A percentile compares a stretch with the other conserved stretches of the same genome.
Evolutionary conservation across 2,329 filamentous ascomycete species (phyloP).

Genomic region (Fusarium protoensiforme): DNA sequence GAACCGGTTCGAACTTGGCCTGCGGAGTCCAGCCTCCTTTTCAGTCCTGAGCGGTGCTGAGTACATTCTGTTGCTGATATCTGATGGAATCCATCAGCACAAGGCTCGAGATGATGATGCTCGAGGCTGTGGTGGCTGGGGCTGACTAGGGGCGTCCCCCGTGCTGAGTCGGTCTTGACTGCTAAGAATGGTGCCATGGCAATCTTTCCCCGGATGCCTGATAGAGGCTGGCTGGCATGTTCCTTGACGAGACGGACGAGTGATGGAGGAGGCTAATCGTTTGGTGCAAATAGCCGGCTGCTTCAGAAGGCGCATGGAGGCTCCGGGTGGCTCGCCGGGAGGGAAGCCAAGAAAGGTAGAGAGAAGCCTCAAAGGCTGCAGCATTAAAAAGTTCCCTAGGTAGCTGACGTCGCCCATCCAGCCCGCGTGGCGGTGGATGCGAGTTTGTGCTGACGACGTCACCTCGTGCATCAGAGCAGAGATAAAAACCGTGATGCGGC

Average conservation of each 20-base stretch:
- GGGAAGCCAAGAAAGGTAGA: conserved; percentile 31
- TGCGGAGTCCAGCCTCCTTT: conserved; percentile 40
- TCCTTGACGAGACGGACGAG: not conserved
- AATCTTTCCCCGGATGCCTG: conserved; percentile 11
- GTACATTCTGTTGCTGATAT: not conserved
- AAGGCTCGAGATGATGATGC: not conserved
- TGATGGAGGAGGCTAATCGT: not conserved
- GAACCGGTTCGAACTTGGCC: conserved; percentile 30
- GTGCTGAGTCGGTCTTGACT: conserved; percentile 1
- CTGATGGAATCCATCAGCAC: not conserved
- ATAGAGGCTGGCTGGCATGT: conserved; percentile 13
- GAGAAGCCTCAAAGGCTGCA: conserved; percentile 43
- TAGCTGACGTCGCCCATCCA: conserved; percentile 39
- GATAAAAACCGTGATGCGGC: conserved; percentile 22
- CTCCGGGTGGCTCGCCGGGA: not conserved
- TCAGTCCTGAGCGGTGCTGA: not conserved
- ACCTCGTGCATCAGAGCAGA: conserved; percentile 22
- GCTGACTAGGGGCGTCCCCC: conserved; percentile 14
- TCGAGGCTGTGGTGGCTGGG: conserved; percentile 21
- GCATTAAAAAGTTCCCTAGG: conserved; percentile 38
- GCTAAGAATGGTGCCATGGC: conserved; percentile 1
- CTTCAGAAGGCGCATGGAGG: conserved; percentile 1
- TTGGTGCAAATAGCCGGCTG: not conserved
- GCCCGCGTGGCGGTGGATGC: conserved; percentile 34
- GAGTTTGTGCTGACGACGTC: conserved; percentile 42